Evolutionary conservation across 1,139 yeast species (phyloP).

Genomic region (Meyerozyma athensensis): DNA sequence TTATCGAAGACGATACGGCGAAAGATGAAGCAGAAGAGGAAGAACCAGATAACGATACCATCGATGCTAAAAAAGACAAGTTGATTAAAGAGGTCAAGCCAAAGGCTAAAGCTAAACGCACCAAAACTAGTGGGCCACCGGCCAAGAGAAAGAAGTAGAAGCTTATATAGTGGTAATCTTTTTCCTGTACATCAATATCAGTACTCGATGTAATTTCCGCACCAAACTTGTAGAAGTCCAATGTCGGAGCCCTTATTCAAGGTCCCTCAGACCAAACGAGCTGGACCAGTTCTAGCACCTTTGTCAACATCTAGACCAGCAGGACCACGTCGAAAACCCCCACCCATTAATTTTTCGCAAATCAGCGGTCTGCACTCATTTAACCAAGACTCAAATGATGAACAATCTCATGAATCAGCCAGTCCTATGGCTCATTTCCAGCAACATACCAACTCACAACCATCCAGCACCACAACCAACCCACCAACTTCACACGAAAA

Average conservation of each 20-base stretch:
- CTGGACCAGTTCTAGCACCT: slow-evolving; percentile 7
- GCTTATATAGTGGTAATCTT: too few relatives aligned
- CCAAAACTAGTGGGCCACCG: slow-evolving; percentile 4
- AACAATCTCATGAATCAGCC: background rate
- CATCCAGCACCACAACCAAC: background rate
- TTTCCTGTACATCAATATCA: too few relatives aligned
- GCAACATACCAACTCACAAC: background rate
- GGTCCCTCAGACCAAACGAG: slow-evolving; percentile 8
- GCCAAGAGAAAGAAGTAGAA: slow-evolving; percentile 14
- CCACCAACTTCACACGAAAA: too few relatives aligned
- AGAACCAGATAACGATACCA: slow-evolving; percentile 17
- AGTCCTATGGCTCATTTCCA: background rate
- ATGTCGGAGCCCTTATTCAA: slow-evolving; percentile 7
- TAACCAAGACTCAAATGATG: slow-evolving; percentile 8
- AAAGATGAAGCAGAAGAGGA: slow-evolving; percentile 31
- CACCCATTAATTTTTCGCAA: slow-evolving; percentile 38
- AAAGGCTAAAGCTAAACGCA: slow-evolving; percentile 13
- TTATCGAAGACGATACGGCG: slow-evolving; percentile 55
- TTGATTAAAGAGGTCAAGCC: slow-evolving; percentile 38
- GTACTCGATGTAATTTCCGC: too few relatives aligned
- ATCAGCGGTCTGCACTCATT: slow-evolving; percentile 28
- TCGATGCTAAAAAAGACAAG: slow-evolving; percentile 40
- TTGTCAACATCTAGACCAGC: slow-evolving; percentile 10
- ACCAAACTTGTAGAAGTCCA: background rate
- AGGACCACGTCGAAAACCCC: slow-evolving; percentile 37